These are phyloP conservation scores for carrot (Daucus carota) DNA, from an alignment of 129 eudicot species.

Conservation along the genomic window DNA sequence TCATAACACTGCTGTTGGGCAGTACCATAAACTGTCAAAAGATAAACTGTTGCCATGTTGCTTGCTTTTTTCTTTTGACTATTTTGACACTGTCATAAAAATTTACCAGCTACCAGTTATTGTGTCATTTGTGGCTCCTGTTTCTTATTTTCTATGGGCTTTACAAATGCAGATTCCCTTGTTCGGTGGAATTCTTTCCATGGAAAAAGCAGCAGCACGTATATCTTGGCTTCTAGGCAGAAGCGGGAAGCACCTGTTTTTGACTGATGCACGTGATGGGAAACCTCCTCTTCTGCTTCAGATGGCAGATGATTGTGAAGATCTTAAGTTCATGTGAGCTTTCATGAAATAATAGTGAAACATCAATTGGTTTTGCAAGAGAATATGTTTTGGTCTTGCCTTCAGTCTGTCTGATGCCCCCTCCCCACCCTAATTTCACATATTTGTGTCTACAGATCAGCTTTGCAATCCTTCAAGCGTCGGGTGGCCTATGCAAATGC, in stretches of 20 bases:
- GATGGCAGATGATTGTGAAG: slow-evolving; percentile 63
- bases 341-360: neutral
- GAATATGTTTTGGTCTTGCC: neutral
- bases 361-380: slow-evolving; percentile 3
- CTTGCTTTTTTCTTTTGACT: neutral
- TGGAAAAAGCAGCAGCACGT: slow-evolving; percentile 68
- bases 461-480: slow-evolving; percentile 75
- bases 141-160: neutral
- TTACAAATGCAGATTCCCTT: slow-evolving; percentile 54
- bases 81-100: neutral
- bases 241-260: slow-evolving; percentile 81
- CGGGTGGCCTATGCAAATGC: slow-evolving; percentile 86
- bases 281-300: slow-evolving; percentile 81
- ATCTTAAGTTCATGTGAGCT: slow-evolving; percentile 73
- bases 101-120: neutral
- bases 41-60: neutral
- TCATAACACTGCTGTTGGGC: neutral
- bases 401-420: neutral
- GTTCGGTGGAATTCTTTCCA: slow-evolving; percentile 55
- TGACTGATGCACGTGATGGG: slow-evolving; percentile 51
- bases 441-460: slow-evolving; percentile 54
- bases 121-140: neutral
- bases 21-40: neutral
- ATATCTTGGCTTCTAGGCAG: slow-evolving; percentile 77
- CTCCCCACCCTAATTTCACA: neutral